phyloP scores from a whole-genome alignment of 768 basidiomycete species.

The Tricholoma furcatifolium region DNA sequence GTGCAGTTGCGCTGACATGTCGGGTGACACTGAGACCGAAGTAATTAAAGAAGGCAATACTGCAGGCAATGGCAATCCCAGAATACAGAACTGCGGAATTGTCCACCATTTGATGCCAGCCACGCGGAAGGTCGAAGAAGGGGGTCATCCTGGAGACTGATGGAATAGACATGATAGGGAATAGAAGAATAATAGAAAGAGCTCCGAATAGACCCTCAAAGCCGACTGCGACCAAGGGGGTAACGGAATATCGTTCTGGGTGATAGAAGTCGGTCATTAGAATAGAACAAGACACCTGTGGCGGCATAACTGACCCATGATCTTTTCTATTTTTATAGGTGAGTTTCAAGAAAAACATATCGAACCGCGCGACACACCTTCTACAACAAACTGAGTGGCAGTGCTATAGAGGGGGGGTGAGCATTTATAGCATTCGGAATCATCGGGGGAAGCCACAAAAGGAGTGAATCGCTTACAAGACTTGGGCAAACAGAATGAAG shows the following conservation, averaged over 20 bases:
- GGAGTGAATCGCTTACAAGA: slow-evolving; percentile 65
- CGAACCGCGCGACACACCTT: slow-evolving; percentile 40
- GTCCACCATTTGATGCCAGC: slow-evolving; percentile 85
- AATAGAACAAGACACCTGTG: not conserved
- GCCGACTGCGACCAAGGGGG: slow-evolving; percentile 91
- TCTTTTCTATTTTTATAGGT: slow-evolving; percentile 63
- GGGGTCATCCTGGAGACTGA: slow-evolving; percentile 60
- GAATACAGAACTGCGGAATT: slow-evolving; percentile 71
- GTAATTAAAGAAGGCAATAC: slow-evolving; percentile 83
- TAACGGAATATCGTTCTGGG: slow-evolving; percentile 69
- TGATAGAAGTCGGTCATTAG: not conserved
- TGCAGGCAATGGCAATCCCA: slow-evolving; percentile 68
- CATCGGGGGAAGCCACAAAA: slow-evolving; percentile 19
- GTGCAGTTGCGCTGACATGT: slow-evolving; percentile 89
- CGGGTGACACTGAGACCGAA: slow-evolving; percentile 92
- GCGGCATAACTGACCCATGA: slow-evolving; percentile 54
- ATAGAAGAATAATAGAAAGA: slow-evolving; percentile 70
- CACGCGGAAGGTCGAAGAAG: slow-evolving; percentile 87
- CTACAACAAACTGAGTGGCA: slow-evolving; percentile 90
- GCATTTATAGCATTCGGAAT: slow-evolving; percentile 7
- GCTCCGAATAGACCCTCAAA: slow-evolving; percentile 93
- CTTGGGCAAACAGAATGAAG: slow-evolving; percentile 90
- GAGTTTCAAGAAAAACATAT: slow-evolving; percentile 1
- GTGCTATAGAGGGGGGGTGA: slow-evolving; percentile 47
- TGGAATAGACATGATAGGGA: slow-evolving; percentile 78